A percentile compares a stretch with the other conserved stretches of the same genome.
These are phyloP conservation scores for Hygrophorus pudorinus DNA, from an alignment of 768 basidiomycete genomes.

Conservation along the genomic window DNA sequence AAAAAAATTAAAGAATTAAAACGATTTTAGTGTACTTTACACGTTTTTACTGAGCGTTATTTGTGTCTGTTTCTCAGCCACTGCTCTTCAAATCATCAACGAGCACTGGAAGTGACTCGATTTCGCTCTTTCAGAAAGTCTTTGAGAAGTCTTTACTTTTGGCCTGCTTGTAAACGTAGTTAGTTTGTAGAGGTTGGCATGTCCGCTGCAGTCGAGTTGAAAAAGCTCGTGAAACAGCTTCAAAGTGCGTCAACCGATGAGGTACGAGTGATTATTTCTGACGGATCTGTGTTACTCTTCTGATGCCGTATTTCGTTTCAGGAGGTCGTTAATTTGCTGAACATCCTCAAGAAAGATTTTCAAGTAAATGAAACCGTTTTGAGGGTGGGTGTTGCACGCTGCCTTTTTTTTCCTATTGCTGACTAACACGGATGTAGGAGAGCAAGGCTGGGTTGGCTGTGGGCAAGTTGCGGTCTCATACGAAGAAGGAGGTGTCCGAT, in stretches of 20 bases:
- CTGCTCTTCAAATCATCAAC: background rate
- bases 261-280: constrained; percentile 36
- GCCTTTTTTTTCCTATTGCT: constrained; percentile 18
- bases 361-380: constrained; percentile 64
- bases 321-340: constrained; percentile 57
- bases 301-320: constrained; percentile 26
- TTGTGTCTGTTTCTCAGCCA: background rate
- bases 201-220: constrained; percentile 55
- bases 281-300: constrained; percentile 18
- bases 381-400: constrained; percentile 48
- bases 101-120: background rate
- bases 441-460: constrained; percentile 90
- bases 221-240: constrained; percentile 72
- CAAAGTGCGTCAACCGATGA: constrained; percentile 48
- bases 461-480: constrained; percentile 74
- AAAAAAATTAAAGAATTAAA: too few species aligned
- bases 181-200: constrained; percentile 22
- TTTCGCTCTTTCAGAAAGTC: background rate
- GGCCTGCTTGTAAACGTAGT: constrained; percentile 23
- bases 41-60: too few species aligned
- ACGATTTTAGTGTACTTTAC: too few species aligned
- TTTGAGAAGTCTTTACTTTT: background rate
- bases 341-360: constrained; percentile 53
- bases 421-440: constrained; percentile 43
- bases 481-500: constrained; percentile 63